phyloP scores from a whole-genome alignment of 2,329 filamentous ascomycete genomes.

The Penicillium sp. region DNA sequence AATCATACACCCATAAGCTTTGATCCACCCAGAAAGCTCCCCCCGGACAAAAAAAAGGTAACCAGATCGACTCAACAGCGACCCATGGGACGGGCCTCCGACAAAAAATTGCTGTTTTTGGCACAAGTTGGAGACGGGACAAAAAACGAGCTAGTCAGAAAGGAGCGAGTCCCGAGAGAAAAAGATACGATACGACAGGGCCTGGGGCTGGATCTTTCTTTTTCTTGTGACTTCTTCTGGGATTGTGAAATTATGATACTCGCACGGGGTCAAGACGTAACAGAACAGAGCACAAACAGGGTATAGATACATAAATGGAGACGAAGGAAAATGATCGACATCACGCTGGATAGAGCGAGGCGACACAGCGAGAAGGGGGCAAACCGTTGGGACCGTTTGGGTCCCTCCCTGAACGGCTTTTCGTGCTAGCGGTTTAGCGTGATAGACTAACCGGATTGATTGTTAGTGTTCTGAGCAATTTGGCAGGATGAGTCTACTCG shows the following conservation, averaged over 20 bases:
- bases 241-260: slow-evolving; percentile 1
- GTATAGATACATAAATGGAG: not conserved
- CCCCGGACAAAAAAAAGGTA: not conserved
- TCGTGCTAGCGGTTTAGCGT: not conserved
- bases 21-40: not conserved
- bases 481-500: not conserved
- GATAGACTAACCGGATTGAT: not conserved
- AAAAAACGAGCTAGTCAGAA: slow-evolving; percentile 9
- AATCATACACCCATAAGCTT: not conserved
- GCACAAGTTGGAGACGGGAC: not conserved
- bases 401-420: slow-evolving; percentile 14
- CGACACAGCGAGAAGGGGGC: slow-evolving; percentile 1
- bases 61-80: slow-evolving; percentile 7
- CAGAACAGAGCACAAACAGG: slow-evolving; percentile 1
- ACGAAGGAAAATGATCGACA: slow-evolving; percentile 25
- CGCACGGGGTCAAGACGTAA: not conserved
- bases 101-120: not conserved
- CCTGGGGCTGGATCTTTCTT: not conserved
- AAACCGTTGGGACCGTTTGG: slow-evolving; percentile 32
- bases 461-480: not conserved
- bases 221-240: not conserved
- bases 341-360: slow-evolving; percentile 19
- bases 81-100: not conserved
- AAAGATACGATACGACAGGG: not conserved
- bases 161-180: not conserved